These are phyloP conservation scores for Cyberlindnera japonica DNA, from an alignment of 805 yeast species.

Conservation along the genomic window DNA sequence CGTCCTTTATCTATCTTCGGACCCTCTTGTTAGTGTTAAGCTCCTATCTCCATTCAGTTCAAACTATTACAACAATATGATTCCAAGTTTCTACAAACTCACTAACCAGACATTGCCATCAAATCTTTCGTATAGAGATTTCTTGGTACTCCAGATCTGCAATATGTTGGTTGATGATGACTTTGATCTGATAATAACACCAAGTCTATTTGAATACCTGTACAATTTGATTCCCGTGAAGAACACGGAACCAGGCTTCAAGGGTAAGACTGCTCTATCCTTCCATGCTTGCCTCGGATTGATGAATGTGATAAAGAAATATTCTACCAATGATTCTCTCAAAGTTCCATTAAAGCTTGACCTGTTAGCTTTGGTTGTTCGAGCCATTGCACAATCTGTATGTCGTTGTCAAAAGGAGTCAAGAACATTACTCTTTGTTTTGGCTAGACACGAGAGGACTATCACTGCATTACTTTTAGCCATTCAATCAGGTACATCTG, in stretches of 20 bases:
- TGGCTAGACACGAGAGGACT: slow-evolving; percentile 36
- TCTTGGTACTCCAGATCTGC: slow-evolving; percentile 51
- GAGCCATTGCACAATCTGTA: slow-evolving; percentile 51
- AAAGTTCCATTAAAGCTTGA: slow-evolving; percentile 44
- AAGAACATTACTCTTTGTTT: slow-evolving; percentile 48
- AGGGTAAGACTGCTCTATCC: slow-evolving; percentile 33
- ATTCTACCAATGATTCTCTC: slow-evolving; percentile 26
- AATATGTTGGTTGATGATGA: slow-evolving; percentile 36
- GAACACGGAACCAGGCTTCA: slow-evolving; percentile 32
- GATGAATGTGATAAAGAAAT: slow-evolving; percentile 36
- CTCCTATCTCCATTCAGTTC: slow-evolving; percentile 44
- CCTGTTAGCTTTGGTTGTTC: slow-evolving; percentile 52
- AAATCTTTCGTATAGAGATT: slow-evolving; percentile 57
- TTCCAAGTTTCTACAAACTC: slow-evolving; percentile 54
- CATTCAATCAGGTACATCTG: slow-evolving; percentile 4
- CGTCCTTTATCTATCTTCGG: slow-evolving; percentile 46
- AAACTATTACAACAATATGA: slow-evolving; percentile 38
- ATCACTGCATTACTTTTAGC: slow-evolving; percentile 17
- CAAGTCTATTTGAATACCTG: slow-evolving; percentile 53
- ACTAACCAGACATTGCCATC: slow-evolving; percentile 33
- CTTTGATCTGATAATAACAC: slow-evolving; percentile 34
- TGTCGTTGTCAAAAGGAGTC: slow-evolving; percentile 50
- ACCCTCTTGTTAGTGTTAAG: slow-evolving; percentile 34
- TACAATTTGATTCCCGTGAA: slow-evolving; percentile 56
- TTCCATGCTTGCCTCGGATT: slow-evolving; percentile 47